Conservation (phyloP, 352 stramenopile genomes). For the Pythium angustatum region DNA sequence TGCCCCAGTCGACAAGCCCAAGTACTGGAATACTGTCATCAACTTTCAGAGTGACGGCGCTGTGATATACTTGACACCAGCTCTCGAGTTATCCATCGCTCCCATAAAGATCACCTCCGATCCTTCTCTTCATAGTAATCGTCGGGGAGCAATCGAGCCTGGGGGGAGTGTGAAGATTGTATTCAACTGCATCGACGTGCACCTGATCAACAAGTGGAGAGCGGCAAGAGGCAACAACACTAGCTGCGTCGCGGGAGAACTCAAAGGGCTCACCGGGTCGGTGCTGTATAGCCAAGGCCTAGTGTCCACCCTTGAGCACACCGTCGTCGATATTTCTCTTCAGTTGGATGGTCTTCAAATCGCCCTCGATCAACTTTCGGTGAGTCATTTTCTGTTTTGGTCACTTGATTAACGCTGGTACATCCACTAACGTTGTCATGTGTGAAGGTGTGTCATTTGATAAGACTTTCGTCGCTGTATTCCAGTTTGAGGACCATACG, state of each 20-base stretch:
- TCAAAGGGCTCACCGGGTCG: constrained; percentile 9
- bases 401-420: not conserved
- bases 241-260: not conserved
- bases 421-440: not conserved
- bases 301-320: constrained; percentile 12
- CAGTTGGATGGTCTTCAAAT: not conserved
- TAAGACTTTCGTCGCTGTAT: not conserved
- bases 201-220: constrained; percentile 17
- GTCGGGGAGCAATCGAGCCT: constrained; percentile 11
- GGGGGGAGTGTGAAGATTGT: constrained; percentile 19
- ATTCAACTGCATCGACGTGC: not conserved
- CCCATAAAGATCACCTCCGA: constrained; percentile 10
- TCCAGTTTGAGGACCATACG: not conserved
- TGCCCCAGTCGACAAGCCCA: not conserved
- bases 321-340: constrained; percentile 7
- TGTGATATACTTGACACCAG: constrained; percentile 9
- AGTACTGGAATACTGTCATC: constrained; percentile 21
- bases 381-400: constrained; percentile 1
- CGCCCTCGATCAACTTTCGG: constrained; percentile 11
- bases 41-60: constrained; percentile 10
- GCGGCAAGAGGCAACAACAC: not conserved
- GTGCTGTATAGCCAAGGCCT: constrained; percentile 19
- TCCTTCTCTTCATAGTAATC: constrained; percentile 8
- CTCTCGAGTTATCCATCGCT: constrained; percentile 13
- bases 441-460: constrained; percentile 14